A percentile compares a stretch with the other conserved stretches of the same genome.
Conservation (phyloP, 768 basidiomycete species). For the Mycena vulgaris region DNA sequence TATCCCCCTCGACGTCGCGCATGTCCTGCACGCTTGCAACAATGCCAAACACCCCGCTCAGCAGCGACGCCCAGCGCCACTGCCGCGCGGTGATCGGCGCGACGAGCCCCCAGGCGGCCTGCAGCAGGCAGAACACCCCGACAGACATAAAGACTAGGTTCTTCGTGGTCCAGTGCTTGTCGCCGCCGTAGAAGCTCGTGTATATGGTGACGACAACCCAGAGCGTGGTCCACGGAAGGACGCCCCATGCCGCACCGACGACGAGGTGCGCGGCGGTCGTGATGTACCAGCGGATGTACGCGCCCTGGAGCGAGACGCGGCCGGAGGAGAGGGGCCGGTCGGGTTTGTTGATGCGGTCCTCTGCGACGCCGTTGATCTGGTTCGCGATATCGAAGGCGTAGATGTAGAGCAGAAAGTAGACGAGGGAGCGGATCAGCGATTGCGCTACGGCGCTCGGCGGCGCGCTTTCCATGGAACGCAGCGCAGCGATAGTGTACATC, state of each 20-base stretch:
- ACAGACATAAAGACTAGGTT: slow-evolving; percentile 31
- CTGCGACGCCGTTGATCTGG: slow-evolving; percentile 35
- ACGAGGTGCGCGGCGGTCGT: slow-evolving; percentile 25
- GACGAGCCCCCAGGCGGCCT: slow-evolving; percentile 29
- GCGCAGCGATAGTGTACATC: slow-evolving; percentile 33
- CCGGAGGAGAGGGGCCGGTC: slow-evolving; percentile 34
- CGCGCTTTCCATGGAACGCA: slow-evolving; percentile 25
- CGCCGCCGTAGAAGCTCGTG: slow-evolving; percentile 31
- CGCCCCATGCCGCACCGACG: slow-evolving; percentile 30
- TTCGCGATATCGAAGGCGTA: slow-evolving; percentile 38
- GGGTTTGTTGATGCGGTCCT: slow-evolving; percentile 37
- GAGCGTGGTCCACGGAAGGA: slow-evolving; percentile 32
- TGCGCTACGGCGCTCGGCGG: not conserved
- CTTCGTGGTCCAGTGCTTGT: slow-evolving; percentile 31
- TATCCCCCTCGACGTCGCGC: slow-evolving; percentile 58
- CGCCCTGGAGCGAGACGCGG: slow-evolving; percentile 16
- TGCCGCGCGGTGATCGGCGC: slow-evolving; percentile 24
- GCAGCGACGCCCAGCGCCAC: slow-evolving; percentile 22
- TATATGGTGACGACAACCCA: slow-evolving; percentile 28
- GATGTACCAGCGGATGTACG: slow-evolving; percentile 32
- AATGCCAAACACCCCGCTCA: slow-evolving; percentile 49
- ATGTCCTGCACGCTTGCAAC: slow-evolving; percentile 59
- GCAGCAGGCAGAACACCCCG: slow-evolving; percentile 26
- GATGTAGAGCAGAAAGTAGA: slow-evolving; percentile 35
- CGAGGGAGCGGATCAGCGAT: slow-evolving; percentile 22